These are phyloP conservation scores for Echeveria elegans DNA, from an alignment of 164 flowering plant species.

Conservation along the genomic window DNA sequence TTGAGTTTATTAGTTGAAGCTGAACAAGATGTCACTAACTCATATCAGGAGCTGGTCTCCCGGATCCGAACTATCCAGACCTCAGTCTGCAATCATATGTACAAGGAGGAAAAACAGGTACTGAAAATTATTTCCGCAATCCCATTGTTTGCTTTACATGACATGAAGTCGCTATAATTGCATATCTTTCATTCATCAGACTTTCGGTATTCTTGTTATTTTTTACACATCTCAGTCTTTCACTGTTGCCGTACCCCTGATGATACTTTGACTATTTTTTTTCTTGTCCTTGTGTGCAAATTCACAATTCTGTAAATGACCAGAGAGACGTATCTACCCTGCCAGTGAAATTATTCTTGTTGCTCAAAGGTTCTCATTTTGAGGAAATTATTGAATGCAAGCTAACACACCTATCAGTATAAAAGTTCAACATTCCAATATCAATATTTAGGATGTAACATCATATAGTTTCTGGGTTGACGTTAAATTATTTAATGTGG, in stretches of 20 bases:
- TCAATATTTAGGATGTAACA: too few relatives aligned
- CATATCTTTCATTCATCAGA: neutral
- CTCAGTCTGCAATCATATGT: constrained; percentile 64
- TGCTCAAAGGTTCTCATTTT: neutral
- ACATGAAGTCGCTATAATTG: neutral
- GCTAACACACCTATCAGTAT: neutral
- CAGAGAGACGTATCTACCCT: neutral
- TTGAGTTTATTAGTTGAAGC: constrained; percentile 30
- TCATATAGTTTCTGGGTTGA: too few relatives aligned
- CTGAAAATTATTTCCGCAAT: neutral
- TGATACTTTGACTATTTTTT: neutral
- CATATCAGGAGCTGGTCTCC: constrained; percentile 39
- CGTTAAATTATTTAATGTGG: constrained; percentile 14
- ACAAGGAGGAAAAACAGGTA: constrained; percentile 90
- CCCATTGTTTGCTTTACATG: neutral
- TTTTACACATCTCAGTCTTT: too few relatives aligned
- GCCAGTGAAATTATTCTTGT: neutral
- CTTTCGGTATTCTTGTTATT: neutral
- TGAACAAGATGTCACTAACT: constrained; percentile 17
- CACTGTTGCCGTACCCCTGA: neutral
- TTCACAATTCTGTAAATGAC: neutral
- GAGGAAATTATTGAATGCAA: neutral
- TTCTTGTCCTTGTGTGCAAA: neutral
- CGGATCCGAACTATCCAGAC: constrained; percentile 41
- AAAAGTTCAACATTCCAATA: too few relatives aligned